phyloP scores from a whole-genome alignment of 768 basidiomycete species.

The Psilocybe cubensis region DNA sequence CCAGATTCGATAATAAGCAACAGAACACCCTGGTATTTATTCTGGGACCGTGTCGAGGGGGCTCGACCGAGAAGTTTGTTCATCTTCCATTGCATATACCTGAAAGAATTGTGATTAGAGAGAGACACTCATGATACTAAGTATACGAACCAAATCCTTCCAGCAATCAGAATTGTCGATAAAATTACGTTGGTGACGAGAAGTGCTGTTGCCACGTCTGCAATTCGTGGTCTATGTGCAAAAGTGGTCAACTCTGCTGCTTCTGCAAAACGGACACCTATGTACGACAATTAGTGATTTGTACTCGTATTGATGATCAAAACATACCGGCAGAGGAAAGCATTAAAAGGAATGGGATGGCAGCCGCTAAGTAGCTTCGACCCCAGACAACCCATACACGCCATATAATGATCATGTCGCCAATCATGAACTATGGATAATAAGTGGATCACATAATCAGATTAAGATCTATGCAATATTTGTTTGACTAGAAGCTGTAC shows the following conservation, averaged over 20 bases:
- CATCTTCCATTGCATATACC: slow-evolving; percentile 13
- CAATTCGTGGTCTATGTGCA: slow-evolving; percentile 3
- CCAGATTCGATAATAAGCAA: slow-evolving; percentile 7
- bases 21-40: slow-evolving; percentile 3
- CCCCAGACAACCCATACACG: slow-evolving; percentile 10
- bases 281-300: neutral
- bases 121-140: neutral
- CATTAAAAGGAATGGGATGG: slow-evolving; percentile 1
- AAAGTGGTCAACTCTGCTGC: slow-evolving; percentile 1
- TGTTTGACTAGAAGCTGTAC: neutral
- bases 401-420: slow-evolving; percentile 12
- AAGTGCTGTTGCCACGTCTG: slow-evolving; percentile 1
- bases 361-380: slow-evolving; percentile 2
- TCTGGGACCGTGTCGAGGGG: slow-evolving; percentile 1
- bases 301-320: neutral
- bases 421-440: slow-evolving; percentile 4
- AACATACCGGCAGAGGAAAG: slow-evolving; percentile 7
- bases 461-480: neutral
- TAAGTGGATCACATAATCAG: neutral
- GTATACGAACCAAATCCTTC: neutral
- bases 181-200: slow-evolving; percentile 5
- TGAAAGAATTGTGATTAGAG: neutral
- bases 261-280: slow-evolving; percentile 5
- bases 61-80: slow-evolving; percentile 1
- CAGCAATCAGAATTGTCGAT: slow-evolving; percentile 3